Conservation (phyloP, 305 asterid genomes). For the Solanum hybrid region DNA sequence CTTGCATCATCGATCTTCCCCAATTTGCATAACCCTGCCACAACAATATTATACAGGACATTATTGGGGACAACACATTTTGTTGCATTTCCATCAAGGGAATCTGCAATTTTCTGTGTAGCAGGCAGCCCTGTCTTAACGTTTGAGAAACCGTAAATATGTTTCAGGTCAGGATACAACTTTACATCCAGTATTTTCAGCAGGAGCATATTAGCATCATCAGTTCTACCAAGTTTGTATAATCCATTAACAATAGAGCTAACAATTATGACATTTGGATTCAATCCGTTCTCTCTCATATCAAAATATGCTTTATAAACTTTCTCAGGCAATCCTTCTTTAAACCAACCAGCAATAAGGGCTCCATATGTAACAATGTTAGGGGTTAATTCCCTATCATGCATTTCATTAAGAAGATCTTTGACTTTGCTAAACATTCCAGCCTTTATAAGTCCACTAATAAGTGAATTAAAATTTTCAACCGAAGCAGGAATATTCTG, state of each 20-base stretch:
- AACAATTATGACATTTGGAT: constrained; percentile 57
- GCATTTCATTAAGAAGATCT: constrained; percentile 46
- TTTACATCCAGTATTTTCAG: constrained; percentile 54
- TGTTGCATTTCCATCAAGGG: constrained; percentile 42
- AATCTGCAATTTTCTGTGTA: constrained; percentile 34
- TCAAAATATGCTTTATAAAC: constrained; percentile 67
- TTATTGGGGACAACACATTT: constrained; percentile 37
- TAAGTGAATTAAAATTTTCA: constrained; percentile 72
- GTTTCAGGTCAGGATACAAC: constrained; percentile 35
- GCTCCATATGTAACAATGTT: constrained; percentile 70
- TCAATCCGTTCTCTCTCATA: constrained; percentile 58
- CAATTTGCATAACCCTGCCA: constrained; percentile 60
- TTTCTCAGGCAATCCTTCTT: constrained; percentile 55
- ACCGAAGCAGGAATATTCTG: constrained; percentile 44
- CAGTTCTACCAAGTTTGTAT: constrained; percentile 49
- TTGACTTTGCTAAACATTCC: constrained; percentile 35
- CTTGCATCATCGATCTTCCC: constrained; percentile 69
- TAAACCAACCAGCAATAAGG: constrained; percentile 72
- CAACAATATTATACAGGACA: constrained; percentile 61
- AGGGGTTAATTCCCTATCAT: constrained; percentile 39
- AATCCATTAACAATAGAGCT: constrained; percentile 67
- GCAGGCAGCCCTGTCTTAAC: constrained; percentile 24
- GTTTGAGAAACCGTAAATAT: constrained; percentile 31
- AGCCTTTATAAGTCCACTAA: constrained; percentile 60
- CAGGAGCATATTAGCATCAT: constrained; percentile 54